Evolutionary conservation across 2,329 filamentous ascomycete genomes (phyloP), one percentile per base, ranked within the genome.

Genomic region (Clathrospora elynae): DNA sequence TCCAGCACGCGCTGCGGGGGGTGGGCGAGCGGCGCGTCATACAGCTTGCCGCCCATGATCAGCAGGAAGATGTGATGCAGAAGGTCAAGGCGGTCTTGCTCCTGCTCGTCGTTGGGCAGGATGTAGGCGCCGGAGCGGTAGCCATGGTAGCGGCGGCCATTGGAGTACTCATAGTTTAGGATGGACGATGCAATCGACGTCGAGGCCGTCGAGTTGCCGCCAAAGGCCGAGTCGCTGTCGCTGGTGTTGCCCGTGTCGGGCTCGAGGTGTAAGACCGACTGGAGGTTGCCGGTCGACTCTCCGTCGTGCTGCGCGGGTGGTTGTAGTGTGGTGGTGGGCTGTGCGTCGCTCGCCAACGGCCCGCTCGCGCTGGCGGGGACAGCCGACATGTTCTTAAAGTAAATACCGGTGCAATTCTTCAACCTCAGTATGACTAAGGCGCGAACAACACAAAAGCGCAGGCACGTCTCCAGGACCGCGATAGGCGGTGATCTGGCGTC

Each of bases 81-180:
- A 6, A 71, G 61, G 51, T 71, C 68, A 25, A 69, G 61, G 28
- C 67, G 64, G 51, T 71, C 68, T 42, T 68, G 65, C 53, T 71
- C 67, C 28, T 62, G 55, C 41, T 70, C 68, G 57, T 70, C 68
- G 51, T 70, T 70, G 45, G 67, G 67, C 17, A 71, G 57, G 9
- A 64, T 42, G 48, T 70, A 71, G 8, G 59, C 45, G 35, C 68
- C 68, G 14, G 53, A 56, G 42, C 66, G 64, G 51, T 63, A 71
- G 51, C 55, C 64, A 45, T 69, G 66, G 53, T 71, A 71, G 41
- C 68, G 64, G 11, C 68, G 62, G 14, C 68, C 68, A 24, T 71
- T 71, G 26, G 53, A 55, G 51, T 71, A 71, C 28, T 67, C 62
- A 58, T 71, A 71, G 50, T 70, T 62, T 16, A 67, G 54, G 49